Evolutionary conservation across 345 rosid species (phyloP).

Genomic region (Dovyalis caffra): DNA sequence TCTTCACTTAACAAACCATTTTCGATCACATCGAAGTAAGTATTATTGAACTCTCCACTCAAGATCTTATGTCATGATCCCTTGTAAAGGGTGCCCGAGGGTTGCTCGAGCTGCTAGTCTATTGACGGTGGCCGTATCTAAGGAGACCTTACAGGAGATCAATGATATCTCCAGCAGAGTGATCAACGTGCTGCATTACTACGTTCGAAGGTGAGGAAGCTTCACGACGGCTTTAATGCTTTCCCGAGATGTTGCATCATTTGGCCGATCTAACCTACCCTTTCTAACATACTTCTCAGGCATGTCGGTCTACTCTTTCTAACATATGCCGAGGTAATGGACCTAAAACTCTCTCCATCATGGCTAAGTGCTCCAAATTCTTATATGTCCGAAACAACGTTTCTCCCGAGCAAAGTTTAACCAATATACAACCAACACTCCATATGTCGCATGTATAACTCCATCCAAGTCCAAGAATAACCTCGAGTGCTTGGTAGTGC

Average conservation of each 20-base stretch:
- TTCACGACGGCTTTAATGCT: conserved; percentile 61
- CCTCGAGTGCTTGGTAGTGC: conserved; percentile 79
- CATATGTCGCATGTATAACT: conserved; percentile 65
- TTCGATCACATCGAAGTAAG: not conserved
- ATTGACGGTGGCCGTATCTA: conserved; percentile 46
- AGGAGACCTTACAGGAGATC: conserved; percentile 65
- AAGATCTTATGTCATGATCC: conserved; percentile 44
- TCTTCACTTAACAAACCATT: not conserved
- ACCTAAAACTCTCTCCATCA: conserved; percentile 77
- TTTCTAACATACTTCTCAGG: conserved; percentile 58
- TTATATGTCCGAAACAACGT: conserved; percentile 74
- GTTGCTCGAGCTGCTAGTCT: conserved; percentile 56
- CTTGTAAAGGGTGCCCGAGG: conserved; percentile 58
- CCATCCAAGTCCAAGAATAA: conserved; percentile 75
- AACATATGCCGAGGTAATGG: conserved; percentile 60
- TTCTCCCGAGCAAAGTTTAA: conserved; percentile 74
- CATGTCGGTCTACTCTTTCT: conserved; percentile 54
- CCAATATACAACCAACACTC: conserved; percentile 74
- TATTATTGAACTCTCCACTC: not conserved
- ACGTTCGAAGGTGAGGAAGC: conserved; percentile 66
- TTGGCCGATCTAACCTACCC: conserved; percentile 68
- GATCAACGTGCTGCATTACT: conserved; percentile 71
- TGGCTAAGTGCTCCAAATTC: conserved; percentile 68
- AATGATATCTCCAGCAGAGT: conserved; percentile 65
- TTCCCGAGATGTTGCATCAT: conserved; percentile 61